A percentile compares a stretch with the other conserved stretches of the same genome.
phyloP scores from a whole-genome alignment of 1,284 basidiomycete species.

The Cystobasidiaceae sp. region DNA sequence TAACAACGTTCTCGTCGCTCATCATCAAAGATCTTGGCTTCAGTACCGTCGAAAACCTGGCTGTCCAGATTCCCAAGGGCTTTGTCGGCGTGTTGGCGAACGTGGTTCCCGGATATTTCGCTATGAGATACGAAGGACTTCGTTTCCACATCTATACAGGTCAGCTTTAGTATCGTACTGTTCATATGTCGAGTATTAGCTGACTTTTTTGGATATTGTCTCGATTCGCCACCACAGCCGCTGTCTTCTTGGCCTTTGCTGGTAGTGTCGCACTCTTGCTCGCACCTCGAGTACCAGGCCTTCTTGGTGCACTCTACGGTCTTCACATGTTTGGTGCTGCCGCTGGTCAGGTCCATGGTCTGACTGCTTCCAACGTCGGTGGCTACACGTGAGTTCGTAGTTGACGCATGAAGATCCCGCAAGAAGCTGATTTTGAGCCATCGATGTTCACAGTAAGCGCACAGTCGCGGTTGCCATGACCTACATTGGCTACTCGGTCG shows the following conservation, averaged over 20 bases:
- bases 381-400: slow-evolving; percentile 6
- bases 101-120: slow-evolving; percentile 17
- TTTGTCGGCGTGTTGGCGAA: slow-evolving; percentile 3
- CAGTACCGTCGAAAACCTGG: slow-evolving; percentile 3
- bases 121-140: slow-evolving; percentile 12
- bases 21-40: slow-evolving; percentile 18
- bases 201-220: background rate
- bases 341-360: slow-evolving; percentile 10
- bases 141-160: slow-evolving; percentile 21
- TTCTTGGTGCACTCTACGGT: slow-evolving; percentile 16
- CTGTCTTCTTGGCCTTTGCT: slow-evolving; percentile 15
- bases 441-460: background rate
- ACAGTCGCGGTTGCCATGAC: slow-evolving; percentile 16
- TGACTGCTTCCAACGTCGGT: slow-evolving; percentile 13
- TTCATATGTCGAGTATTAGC: background rate
- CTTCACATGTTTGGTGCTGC: slow-evolving; percentile 21
- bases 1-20: background rate
- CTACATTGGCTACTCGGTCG: slow-evolving; percentile 13
- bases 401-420: too few relatives aligned
- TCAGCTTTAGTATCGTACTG: too few relatives aligned
- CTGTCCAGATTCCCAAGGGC: slow-evolving; percentile 17
- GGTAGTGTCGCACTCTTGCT: slow-evolving; percentile 7
- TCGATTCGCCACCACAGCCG: background rate
- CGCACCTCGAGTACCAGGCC: slow-evolving; percentile 14
- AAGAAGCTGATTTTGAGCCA: background rate